Evolutionary conservation across 176 grass and related monocot genomes (phyloP).

Genomic region (Tuctoria greenei): DNA sequence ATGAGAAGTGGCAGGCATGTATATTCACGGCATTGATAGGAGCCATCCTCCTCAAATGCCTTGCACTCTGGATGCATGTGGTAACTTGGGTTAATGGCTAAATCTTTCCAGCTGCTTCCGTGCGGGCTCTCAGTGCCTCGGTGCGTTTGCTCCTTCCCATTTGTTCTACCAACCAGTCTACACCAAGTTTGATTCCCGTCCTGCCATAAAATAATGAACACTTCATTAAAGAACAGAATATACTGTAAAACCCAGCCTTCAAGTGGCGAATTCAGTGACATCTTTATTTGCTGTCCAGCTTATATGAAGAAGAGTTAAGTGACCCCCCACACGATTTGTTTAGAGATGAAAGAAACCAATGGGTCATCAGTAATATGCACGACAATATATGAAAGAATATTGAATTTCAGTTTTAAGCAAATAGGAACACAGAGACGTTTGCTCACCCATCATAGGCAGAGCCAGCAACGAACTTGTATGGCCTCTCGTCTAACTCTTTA

Average conservation of each 20-base stretch:
- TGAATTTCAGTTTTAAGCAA: slow-evolving; percentile 17
- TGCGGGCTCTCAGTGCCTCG: slow-evolving; percentile 55
- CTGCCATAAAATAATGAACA: slow-evolving; percentile 45
- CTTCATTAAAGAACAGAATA: slow-evolving; percentile 3
- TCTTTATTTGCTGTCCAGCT: slow-evolving; percentile 4
- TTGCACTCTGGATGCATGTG: not conserved
- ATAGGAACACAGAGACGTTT: slow-evolving; percentile 17
- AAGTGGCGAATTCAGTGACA: slow-evolving; percentile 1
- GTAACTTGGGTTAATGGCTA: slow-evolving; percentile 29
- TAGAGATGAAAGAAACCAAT: not conserved
- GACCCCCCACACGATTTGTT: not conserved
- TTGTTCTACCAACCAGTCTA: slow-evolving; percentile 82
- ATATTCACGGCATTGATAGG: slow-evolving; percentile 7
- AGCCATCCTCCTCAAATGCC: slow-evolving; percentile 30
- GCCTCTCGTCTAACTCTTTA: slow-evolving; percentile 84
- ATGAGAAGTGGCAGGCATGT: not conserved
- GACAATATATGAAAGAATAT: slow-evolving; percentile 13
- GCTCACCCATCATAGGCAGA: slow-evolving; percentile 93
- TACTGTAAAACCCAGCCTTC: slow-evolving; percentile 12
- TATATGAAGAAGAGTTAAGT: not conserved
- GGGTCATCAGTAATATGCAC: not conserved
- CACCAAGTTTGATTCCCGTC: slow-evolving; percentile 74
- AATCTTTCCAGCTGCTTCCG: slow-evolving; percentile 56
- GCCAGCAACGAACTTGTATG: slow-evolving; percentile 70
- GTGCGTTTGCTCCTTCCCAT: slow-evolving; percentile 88